Conservation (phyloP, 2,329 filamentous ascomycete genomes). For the Trichophaea hybrida region DNA sequence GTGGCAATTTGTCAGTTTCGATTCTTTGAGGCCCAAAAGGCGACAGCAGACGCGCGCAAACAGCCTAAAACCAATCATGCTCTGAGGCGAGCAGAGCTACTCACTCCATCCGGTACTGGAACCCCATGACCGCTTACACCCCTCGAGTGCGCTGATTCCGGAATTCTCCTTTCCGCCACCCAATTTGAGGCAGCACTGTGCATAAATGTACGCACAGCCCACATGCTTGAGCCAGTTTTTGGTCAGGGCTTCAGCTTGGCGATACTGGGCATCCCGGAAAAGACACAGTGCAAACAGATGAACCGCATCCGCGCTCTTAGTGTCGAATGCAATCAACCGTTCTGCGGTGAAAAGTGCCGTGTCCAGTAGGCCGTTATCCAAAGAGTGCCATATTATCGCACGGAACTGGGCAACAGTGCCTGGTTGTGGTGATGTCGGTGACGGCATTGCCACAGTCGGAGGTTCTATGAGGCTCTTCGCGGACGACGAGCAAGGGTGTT, state of each 20-base stretch:
- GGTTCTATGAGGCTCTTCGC: neutral
- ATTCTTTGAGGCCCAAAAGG: neutral
- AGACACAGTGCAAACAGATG: constrained; percentile 78
- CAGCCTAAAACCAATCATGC: neutral
- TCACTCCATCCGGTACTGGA: constrained; percentile 65
- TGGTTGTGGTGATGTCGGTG: constrained; percentile 26
- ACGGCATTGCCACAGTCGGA: neutral
- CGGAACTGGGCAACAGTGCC: constrained; percentile 47
- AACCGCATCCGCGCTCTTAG: constrained; percentile 61
- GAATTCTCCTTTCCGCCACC: constrained; percentile 54
- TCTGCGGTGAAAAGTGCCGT: constrained; percentile 92
- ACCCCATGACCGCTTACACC: constrained; percentile 60
- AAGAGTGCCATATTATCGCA: constrained; percentile 54
- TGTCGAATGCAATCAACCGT: constrained; percentile 69
- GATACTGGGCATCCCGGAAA: constrained; percentile 64
- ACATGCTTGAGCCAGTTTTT: constrained; percentile 65
- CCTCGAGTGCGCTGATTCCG: constrained; percentile 71
- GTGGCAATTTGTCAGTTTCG: neutral
- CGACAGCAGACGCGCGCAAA: neutral
- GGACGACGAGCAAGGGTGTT: neutral
- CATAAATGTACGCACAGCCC: constrained; percentile 82
- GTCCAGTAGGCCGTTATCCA: constrained; percentile 78
- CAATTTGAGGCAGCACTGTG: constrained; percentile 69
- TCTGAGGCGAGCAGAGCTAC: constrained; percentile 22
- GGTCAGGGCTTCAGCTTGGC: constrained; percentile 72